Percentiles rank a stretch among this genome's conserved stretches.
These are phyloP conservation scores for Tagetes erecta DNA, from an alignment of 129 eudicot species.

Conservation along the genomic window DNA sequence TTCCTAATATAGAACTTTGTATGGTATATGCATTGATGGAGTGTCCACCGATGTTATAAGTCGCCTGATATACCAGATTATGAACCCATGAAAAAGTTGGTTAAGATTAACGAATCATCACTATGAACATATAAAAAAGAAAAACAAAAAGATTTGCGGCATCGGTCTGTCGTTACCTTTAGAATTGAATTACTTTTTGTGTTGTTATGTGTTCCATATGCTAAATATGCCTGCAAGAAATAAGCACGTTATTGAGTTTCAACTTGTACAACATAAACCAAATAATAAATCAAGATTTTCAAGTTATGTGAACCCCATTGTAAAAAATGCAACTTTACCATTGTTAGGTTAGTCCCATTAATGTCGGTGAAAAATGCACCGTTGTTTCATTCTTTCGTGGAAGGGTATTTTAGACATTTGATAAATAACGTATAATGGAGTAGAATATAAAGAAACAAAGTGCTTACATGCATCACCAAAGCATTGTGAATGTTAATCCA, in stretches of 20 bases:
- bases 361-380: background rate
- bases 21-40: conserved; percentile 67
- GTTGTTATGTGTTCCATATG: conserved; percentile 65
- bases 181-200: conserved; percentile 54
- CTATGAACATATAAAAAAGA: conserved; percentile 6
- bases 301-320: background rate
- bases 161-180: conserved; percentile 47
- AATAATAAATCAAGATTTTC: background rate
- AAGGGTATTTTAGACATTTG: conserved; percentile 10
- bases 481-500: conserved; percentile 92
- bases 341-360: background rate
- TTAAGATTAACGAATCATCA: background rate
- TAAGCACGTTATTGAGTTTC: conserved; percentile 8
- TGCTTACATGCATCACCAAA: conserved; percentile 87
- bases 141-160: background rate
- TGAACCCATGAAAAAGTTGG: conserved; percentile 8
- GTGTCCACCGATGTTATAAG: conserved; percentile 80
- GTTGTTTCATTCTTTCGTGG: background rate
- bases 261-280: conserved; percentile 1
- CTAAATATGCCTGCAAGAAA: conserved; percentile 75
- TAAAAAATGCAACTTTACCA: background rate
- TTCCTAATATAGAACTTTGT: conserved; percentile 69
- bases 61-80: conserved; percentile 51
- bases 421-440: background rate
- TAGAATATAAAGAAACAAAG: conserved; percentile 6